Evolutionary conservation across 768 basidiomycete species (phyloP).

Genomic region (Termitomyces eurrhizus): DNA sequence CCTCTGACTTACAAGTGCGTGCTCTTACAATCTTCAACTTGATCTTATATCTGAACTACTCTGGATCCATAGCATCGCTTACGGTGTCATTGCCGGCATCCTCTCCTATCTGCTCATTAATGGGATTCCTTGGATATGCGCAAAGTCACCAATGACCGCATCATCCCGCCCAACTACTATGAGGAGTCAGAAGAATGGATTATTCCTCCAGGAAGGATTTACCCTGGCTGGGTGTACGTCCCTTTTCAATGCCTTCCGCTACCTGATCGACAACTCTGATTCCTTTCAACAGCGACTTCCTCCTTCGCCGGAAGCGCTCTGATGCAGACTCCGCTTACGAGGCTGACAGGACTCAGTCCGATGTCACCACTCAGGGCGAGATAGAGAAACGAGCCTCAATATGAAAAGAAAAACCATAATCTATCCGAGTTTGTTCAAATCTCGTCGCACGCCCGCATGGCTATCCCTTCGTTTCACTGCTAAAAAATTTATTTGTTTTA

Average conservation of each 20-base stretch:
- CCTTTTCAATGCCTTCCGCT: background rate
- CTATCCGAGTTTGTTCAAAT: background rate
- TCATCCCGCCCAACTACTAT: conserved; percentile 62
- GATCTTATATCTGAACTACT: background rate
- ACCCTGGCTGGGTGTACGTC: conserved; percentile 69
- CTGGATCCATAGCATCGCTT: conserved; percentile 64
- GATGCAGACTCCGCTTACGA: background rate
- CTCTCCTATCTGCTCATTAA: conserved; percentile 70
- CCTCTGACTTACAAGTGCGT: conserved; percentile 74
- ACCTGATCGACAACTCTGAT: background rate
- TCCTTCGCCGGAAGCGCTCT: background rate
- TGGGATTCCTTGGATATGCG: conserved; percentile 57
- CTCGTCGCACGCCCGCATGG: background rate
- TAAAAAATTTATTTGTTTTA: background rate
- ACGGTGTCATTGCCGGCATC: conserved; percentile 83
- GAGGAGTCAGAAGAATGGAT: conserved; percentile 66
- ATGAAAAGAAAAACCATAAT: background rate
- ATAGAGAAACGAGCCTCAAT: conserved; percentile 2
- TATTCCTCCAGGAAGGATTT: conserved; percentile 65
- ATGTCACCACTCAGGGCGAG: background rate
- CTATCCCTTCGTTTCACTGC: background rate
- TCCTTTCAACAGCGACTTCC: background rate
- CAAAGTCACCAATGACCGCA: conserved; percentile 52
- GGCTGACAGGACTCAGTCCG: background rate
- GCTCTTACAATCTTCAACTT: background rate